phyloP scores from a whole-genome alignment of 306 rosid species.

The Dryas alaskensis region DNA sequence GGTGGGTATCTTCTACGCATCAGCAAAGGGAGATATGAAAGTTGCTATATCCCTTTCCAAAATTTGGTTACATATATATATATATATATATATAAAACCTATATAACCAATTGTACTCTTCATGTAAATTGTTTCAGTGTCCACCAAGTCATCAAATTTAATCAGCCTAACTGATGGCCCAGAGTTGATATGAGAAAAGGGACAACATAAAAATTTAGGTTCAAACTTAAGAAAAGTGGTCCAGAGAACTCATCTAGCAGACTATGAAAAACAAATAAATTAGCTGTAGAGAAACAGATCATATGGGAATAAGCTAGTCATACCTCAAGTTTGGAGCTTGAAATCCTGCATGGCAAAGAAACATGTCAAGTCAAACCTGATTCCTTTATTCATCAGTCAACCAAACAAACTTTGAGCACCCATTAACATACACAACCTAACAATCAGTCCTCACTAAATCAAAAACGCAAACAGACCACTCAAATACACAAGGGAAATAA shows the following conservation, averaged over 20 bases:
- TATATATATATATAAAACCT: not conserved
- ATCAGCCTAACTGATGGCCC: not conserved
- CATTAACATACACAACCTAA: not conserved
- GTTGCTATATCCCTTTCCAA: not conserved
- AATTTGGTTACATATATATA: not conserved
- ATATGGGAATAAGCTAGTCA: not conserved
- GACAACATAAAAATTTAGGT: not conserved
- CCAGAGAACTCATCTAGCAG: not conserved
- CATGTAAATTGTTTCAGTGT: not conserved
- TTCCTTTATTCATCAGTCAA: slow-evolving; percentile 1
- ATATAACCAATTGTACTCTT: not conserved
- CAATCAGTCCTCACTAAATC: not conserved
- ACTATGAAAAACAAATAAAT: not conserved
- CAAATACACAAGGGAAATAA: not conserved
- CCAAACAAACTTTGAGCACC: not conserved
- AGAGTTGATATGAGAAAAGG: not conserved
- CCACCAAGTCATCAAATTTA: not conserved
- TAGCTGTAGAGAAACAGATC: not conserved
- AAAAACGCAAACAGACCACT: not conserved
- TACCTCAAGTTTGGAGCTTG: slow-evolving; percentile 84
- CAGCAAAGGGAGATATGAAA: not conserved
- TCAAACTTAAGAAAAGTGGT: not conserved
- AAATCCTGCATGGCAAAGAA: slow-evolving; percentile 50
- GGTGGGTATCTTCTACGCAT: not conserved
- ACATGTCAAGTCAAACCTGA: not conserved